Evolutionary conservation across 169 alveolate genomes (phyloP).

Genomic region (Ichthyophthirius multifiliis): DNA sequence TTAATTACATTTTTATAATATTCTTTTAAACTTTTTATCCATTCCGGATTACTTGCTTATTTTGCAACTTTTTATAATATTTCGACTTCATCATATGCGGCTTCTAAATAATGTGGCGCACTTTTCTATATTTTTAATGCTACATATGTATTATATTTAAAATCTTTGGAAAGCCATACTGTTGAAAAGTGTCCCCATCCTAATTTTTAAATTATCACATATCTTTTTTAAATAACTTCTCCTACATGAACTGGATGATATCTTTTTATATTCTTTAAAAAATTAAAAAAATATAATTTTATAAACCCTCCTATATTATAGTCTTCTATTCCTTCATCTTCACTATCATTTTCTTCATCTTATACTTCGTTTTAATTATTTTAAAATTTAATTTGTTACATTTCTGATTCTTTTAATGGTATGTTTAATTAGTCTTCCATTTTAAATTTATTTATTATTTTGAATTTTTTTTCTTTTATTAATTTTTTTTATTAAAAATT

Average conservation of each 20-base stretch:
- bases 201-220: slow-evolving; percentile 95
- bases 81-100: slow-evolving; percentile 98
- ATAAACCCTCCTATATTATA: slow-evolving; percentile 63
- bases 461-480: too few species aligned
- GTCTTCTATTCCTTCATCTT: slow-evolving; percentile 79
- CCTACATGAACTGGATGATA: slow-evolving; percentile 96
- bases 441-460: too few species aligned
- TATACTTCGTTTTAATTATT: too few species aligned
- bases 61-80: slow-evolving; percentile 88
- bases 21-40: slow-evolving; percentile 40
- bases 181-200: slow-evolving; percentile 99
- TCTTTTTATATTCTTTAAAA: not conserved
- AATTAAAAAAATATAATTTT: not conserved
- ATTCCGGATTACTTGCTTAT: slow-evolving; percentile 30
- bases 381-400: too few species aligned
- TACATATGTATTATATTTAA: slow-evolving; percentile 88
- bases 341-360: slow-evolving; percentile 68
- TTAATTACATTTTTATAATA: slow-evolving; percentile 40
- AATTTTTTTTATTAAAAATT: too few species aligned
- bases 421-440: too few species aligned
- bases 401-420: too few species aligned
- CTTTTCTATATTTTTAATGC: slow-evolving; percentile 97
- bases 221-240: slow-evolving; percentile 91
- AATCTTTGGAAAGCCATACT: slow-evolving; percentile 98
- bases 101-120: slow-evolving; percentile 96